Base-by-base conservation (phyloP, 306 rosid species). In the Quercus rubra region DNA sequence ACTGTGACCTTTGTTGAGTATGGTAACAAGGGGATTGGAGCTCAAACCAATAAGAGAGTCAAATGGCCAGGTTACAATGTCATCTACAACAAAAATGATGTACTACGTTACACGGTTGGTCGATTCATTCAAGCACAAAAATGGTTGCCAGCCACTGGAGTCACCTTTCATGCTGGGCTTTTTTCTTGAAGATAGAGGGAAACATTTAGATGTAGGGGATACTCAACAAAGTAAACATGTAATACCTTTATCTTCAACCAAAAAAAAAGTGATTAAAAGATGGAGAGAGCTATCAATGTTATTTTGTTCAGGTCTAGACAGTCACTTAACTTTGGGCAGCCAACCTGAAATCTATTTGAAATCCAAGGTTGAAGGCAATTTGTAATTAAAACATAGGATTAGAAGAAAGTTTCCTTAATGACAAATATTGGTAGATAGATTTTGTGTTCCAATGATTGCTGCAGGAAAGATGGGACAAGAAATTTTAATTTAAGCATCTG, bases 1-100 rank as follows among this genome's bases (percentile, higher is more conserved):
- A 70, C 78, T 61, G 46, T 41, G 68, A 77, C 64, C 25, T 77
- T 79, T 1, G 84, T n/a, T 4, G 72, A 68, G 52, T 68, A 68
- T 79, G 77, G 74, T 59, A 82, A 86, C 64, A 63, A 21, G 62
- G 88, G 88, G 20, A 69, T 78, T 1, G 81, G 77, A 15, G 85
- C 85, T 54, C 23, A 1, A 46, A 78, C 55, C 61, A 35, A 27
- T 1, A 25, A 1, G 10, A 75, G 88, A 76, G 77, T 82, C 13
- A 64, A 13, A 18, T 82, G 46, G 46, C 46, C 46, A 7, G 46
- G 46, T 41, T 41, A 41, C 46, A 41, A 41, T 41, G 11, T 41
- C 46, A 41, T 2, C 46, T 41, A 41, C 46, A 41, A 41, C 46
- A 41, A 41, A 41, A 41, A 41, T 41, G 46, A 41, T 41, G 46